Base-by-base conservation (phyloP, 805 yeast genomes). In the Ogataea philodendri region DNA sequence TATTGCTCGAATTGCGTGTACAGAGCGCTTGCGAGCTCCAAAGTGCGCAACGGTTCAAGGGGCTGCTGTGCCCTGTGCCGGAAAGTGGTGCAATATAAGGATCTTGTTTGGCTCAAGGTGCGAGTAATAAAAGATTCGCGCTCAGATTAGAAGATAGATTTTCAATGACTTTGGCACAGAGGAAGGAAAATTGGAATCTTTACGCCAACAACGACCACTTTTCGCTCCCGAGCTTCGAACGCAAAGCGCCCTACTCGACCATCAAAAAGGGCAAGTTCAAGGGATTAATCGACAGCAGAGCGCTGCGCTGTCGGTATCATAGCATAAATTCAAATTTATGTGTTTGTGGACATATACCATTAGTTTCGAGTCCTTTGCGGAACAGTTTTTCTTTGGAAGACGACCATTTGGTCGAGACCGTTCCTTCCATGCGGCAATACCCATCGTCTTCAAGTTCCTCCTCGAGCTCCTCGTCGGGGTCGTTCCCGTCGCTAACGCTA, bases 1-100 rank as follows among this genome's bases (percentile, higher is more conserved):
- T 76, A 69, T 46, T 77, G 83, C 47, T 61, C 68, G 5, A 69
- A 67, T 17, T 77, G 82, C 50, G 59, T 72, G 4, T 76, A 70
- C 42, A 60, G 64, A 42, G 70, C 70, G 54, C 67, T 72, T 21
- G 70, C 73, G 9, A 66, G 63, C 48, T 75, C 75, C 23, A 69
- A 47, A 39, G 53, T 46, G 11, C 43, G 50, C 4, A 48, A 44
- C 13, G 32, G 48, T 3, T 44, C 50, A 8, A 34, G 49, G 7
- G 66, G 66, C 1, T 37, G 48, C 11, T 62, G 66, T 42, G 57
- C 64, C 1, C 41, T 62, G 21, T 62, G 66, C 30, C 52, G 66
- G 10, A 57, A 59, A 26, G 46, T 41, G 15, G 42, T 59, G 10
- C 45, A 44, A 7, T 56, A 56, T 30, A 56, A 54, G 21, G 59